phyloP scores from a whole-genome alignment of 148 eudicot genomes.

The Drosera capensis region DNA sequence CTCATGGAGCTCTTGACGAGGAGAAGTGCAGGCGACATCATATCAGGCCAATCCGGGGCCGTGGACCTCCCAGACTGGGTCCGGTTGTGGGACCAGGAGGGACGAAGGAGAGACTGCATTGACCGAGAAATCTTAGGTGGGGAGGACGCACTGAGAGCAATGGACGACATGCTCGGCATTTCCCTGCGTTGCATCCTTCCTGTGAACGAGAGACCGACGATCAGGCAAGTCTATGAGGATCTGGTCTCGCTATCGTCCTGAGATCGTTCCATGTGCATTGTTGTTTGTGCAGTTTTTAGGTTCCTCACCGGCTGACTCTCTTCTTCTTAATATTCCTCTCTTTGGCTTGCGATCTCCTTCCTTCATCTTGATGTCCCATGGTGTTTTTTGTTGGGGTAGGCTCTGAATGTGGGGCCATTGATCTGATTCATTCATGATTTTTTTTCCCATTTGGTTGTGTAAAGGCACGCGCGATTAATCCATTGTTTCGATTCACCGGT shows the following conservation, averaged over 20 bases:
- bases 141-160: conserved; percentile 52
- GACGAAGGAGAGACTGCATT: conserved; percentile 70
- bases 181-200: conserved; percentile 81
- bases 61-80: conserved; percentile 99
- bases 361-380: conserved; percentile 6
- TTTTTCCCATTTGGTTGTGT: conserved; percentile 57
- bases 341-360: conserved; percentile 9
- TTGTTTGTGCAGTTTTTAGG: conserved; percentile 42
- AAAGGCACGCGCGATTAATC: conserved; percentile 53
- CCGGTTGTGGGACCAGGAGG: conserved; percentile 70
- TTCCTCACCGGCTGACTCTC: conserved; percentile 7
- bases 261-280: neutral
- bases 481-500: conserved; percentile 63
- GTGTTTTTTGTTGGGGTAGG: conserved; percentile 29
- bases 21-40: conserved; percentile 96
- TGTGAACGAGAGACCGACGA: conserved; percentile 85
- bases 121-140: conserved; percentile 67
- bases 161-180: conserved; percentile 71
- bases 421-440: conserved; percentile 31
- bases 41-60: conserved; percentile 85
- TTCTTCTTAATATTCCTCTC: too few relatives aligned
- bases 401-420: conserved; percentile 38
- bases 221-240: conserved; percentile 59
- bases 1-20: conserved; percentile 78
- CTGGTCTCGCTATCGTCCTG: conserved; percentile 27